phyloP scores from a whole-genome alignment of 2,329 filamentous ascomycete species.

The Acrocalymma vagum region DNA sequence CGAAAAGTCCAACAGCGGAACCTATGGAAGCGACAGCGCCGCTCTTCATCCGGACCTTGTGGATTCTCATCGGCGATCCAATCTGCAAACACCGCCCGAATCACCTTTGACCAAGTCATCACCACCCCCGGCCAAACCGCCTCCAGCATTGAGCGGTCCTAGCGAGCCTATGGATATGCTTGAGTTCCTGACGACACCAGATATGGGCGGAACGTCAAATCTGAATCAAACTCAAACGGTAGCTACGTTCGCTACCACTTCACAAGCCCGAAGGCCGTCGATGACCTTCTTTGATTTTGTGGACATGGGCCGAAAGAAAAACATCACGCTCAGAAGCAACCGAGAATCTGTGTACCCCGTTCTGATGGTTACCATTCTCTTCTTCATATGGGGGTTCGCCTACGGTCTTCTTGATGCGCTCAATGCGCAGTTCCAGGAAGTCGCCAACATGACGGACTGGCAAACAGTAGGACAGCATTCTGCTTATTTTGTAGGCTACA shows the following conservation, averaged over 20 bases:
- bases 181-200: conserved; percentile 63
- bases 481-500: conserved; percentile 76
- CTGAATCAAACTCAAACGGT: conserved; percentile 48
- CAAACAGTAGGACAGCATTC: conserved; percentile 74
- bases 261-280: conserved; percentile 31
- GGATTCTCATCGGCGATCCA: conserved; percentile 27
- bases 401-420: conserved; percentile 87
- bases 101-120: conserved; percentile 32
- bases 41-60: conserved; percentile 32
- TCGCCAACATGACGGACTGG: conserved; percentile 67
- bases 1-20: conserved; percentile 35
- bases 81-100: conserved; percentile 26
- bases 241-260: conserved; percentile 32
- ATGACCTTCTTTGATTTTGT: conserved; percentile 79
- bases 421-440: conserved; percentile 73
- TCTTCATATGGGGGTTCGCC: conserved; percentile 90
- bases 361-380: conserved; percentile 78
- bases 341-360: conserved; percentile 76
- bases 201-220: conserved; percentile 45
- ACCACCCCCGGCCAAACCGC: conserved; percentile 23
- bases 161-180: conserved; percentile 54
- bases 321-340: conserved; percentile 71
- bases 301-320: conserved; percentile 72
- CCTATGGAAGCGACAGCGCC: conserved; percentile 39
- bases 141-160: conserved; percentile 25